These are phyloP conservation scores for Colletotrichum sp. DNA, from an alignment of 2,329 filamentous ascomycete genomes.

Conservation along the genomic window DNA sequence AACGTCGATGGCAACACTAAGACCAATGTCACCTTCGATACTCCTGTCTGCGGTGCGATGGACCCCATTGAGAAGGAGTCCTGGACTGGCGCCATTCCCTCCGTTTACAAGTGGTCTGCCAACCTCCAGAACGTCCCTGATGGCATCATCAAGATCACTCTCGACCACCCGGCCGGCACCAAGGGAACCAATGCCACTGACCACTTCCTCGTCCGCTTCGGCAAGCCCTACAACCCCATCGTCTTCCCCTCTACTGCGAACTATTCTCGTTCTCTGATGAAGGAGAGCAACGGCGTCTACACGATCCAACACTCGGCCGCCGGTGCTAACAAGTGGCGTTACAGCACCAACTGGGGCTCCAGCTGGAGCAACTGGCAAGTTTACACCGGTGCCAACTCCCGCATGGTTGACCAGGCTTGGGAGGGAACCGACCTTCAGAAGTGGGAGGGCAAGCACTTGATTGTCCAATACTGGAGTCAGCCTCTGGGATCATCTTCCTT, in stretches of 20 bases:
- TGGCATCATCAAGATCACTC: slow-evolving; percentile 62
- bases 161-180: slow-evolving; percentile 56
- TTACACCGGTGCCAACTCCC: slow-evolving; percentile 57
- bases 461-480: slow-evolving; percentile 67
- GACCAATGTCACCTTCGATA: slow-evolving; percentile 47
- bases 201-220: slow-evolving; percentile 63
- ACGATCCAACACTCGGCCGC: slow-evolving; percentile 62
- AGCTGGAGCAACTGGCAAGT: slow-evolving; percentile 63
- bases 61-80: slow-evolving; percentile 33
- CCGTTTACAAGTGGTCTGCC: slow-evolving; percentile 57
- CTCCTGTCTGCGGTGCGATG: slow-evolving; percentile 48
- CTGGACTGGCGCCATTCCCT: slow-evolving; percentile 58
- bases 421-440: slow-evolving; percentile 60
- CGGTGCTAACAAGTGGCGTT: slow-evolving; percentile 67
- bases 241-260: slow-evolving; percentile 61
- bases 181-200: slow-evolving; percentile 59
- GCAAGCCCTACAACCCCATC: slow-evolving; percentile 62
- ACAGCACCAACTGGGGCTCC: slow-evolving; percentile 65
- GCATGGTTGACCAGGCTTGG: slow-evolving; percentile 56
- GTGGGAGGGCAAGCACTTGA: slow-evolving; percentile 67
- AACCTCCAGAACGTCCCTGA: slow-evolving; percentile 62
- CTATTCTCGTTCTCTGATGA: slow-evolving; percentile 53
- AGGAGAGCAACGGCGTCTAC: slow-evolving; percentile 40
- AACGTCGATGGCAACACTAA: slow-evolving; percentile 50
- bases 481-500: slow-evolving; percentile 64